These are phyloP conservation scores for Dissophora ornata DNA, from an alignment of 192 early-diverging fungal species.

Conservation along the genomic window DNA sequence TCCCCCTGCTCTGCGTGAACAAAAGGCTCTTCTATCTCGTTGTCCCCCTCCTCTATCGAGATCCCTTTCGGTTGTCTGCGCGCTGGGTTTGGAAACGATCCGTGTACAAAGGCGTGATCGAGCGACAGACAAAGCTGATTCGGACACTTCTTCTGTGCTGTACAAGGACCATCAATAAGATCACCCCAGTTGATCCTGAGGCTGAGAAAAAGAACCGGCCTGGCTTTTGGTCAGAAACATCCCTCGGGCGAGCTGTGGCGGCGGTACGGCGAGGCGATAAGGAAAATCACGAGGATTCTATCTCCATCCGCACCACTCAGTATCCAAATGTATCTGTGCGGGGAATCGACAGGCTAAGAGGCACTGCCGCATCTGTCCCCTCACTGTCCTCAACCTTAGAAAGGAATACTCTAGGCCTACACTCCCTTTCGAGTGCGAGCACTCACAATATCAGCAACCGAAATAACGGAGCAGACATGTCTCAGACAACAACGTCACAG, in stretches of 20 bases:
- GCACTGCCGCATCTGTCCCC: background rate
- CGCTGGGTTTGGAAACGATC: slow-evolving; percentile 41
- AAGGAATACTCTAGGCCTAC: background rate
- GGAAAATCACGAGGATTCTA: background rate
- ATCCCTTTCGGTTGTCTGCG: slow-evolving; percentile 32
- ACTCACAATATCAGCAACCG: background rate
- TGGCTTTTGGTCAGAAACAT: slow-evolving; percentile 4
- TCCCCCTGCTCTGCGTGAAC: slow-evolving; percentile 42
- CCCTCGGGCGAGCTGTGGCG: slow-evolving; percentile 6
- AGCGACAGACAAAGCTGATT: slow-evolving; percentile 42
- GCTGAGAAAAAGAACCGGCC: background rate
- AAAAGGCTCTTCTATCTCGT: slow-evolving; percentile 36
- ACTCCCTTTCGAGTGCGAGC: background rate
- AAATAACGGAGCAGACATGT: background rate
- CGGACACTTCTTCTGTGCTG: slow-evolving; percentile 39
- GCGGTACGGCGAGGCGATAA: background rate
- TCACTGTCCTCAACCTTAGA: background rate
- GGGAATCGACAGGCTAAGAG: background rate
- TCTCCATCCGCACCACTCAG: background rate
- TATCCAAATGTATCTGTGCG: slow-evolving; percentile 8
- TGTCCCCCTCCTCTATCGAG: slow-evolving; percentile 32
- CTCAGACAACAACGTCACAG: background rate
- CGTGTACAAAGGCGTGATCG: slow-evolving; percentile 37
- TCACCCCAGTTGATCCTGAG: slow-evolving; percentile 12
- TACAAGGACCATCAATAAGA: slow-evolving; percentile 27